phyloP scores from a whole-genome alignment of 768 basidiomycete species.

The Xerocomellus dryophilus region DNA sequence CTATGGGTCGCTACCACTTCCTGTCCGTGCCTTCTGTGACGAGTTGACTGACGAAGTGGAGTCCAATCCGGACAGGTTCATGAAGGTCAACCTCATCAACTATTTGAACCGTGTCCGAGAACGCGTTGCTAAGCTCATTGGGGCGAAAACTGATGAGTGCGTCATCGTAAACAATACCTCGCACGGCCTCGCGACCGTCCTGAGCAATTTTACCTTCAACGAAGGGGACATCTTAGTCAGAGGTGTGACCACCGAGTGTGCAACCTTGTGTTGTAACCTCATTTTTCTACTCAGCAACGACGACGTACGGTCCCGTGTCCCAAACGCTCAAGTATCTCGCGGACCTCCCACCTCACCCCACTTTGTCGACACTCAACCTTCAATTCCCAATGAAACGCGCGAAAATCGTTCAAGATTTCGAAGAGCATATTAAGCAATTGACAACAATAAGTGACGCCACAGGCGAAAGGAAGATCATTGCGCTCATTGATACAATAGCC shows the following conservation, averaged over 20 bases:
- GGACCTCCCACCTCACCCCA: slow-evolving; percentile 56
- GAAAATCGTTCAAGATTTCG: slow-evolving; percentile 52
- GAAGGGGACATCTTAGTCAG: slow-evolving; percentile 62
- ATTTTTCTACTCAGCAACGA: slow-evolving; percentile 39
- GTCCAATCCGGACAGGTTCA: slow-evolving; percentile 55
- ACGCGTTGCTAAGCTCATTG: slow-evolving; percentile 47
- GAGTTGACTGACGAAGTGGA: slow-evolving; percentile 45
- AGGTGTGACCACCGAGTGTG: slow-evolving; percentile 22
- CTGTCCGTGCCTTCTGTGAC: slow-evolving; percentile 46
- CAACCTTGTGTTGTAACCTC: not conserved
- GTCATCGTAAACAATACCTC: slow-evolving; percentile 41
- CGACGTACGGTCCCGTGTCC: slow-evolving; percentile 55
- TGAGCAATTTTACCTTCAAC: slow-evolving; percentile 53
- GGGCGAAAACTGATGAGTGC: slow-evolving; percentile 55
- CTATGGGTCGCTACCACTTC: slow-evolving; percentile 53
- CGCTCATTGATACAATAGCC: slow-evolving; percentile 65
- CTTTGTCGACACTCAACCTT: slow-evolving; percentile 46
- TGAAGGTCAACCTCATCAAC: slow-evolving; percentile 36
- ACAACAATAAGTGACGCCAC: slow-evolving; percentile 19
- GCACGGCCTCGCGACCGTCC: slow-evolving; percentile 54
- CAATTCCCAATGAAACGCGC: slow-evolving; percentile 56
- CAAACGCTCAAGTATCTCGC: slow-evolving; percentile 51
- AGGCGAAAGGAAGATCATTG: slow-evolving; percentile 50
- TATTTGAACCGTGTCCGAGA: slow-evolving; percentile 40
- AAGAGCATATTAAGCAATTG: slow-evolving; percentile 34